Evolutionary conservation across 2,329 filamentous ascomycete genomes (phyloP), one percentile per base, ranked within the genome.

Genomic region (Colletotrichum chlorophyti): DNA sequence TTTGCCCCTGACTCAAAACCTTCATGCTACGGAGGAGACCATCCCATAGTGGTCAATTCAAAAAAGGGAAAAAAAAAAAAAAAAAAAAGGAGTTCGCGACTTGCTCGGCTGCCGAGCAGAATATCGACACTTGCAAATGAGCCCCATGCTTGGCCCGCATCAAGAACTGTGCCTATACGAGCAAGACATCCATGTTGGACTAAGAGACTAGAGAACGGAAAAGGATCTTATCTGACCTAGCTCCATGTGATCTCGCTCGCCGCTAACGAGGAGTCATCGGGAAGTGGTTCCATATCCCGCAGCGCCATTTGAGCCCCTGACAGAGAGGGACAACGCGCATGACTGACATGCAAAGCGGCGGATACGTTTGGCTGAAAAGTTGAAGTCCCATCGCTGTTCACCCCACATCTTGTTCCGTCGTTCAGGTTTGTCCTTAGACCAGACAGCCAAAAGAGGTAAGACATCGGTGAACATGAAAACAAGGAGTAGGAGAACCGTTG

Each of bases 151-250:
- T 23, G n/a, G 26, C 48, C 24, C 7, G 51, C 11, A 11, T 55
- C 51, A 27, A 41, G 21, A 17, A 46, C 35, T n/a, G 32, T n/a
- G 29, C 40, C 48, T 46, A 58, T 55, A 49, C 55, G 43, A 38
- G 35, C 10, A 14, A n/a, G 11, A 7, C n/a, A 42, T 24, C 24
- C 51, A 43, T 45, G 43, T 24, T 32, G 37, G 27, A 21, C 21
- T 17, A 27, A 11, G 10, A 17, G 37, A n/a, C 43, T 17, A 29
- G 35, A 19, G 41, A 42, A 26, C n/a, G 31, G 41, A 14, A 23
- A 14, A 38, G 37, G 37, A 38, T 40, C 51, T 35, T 10, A 37
- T 23, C 14, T 24, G 31, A 45, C 17, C 19, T 17, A 17, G 19
- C 12, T 14, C 38, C 51, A 38, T 40, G 31, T 32, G 12, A n/a